phyloP scores from a whole-genome alignment of 2,329 filamentous ascomycete genomes.

The Sphaerulina musiva region DNA sequence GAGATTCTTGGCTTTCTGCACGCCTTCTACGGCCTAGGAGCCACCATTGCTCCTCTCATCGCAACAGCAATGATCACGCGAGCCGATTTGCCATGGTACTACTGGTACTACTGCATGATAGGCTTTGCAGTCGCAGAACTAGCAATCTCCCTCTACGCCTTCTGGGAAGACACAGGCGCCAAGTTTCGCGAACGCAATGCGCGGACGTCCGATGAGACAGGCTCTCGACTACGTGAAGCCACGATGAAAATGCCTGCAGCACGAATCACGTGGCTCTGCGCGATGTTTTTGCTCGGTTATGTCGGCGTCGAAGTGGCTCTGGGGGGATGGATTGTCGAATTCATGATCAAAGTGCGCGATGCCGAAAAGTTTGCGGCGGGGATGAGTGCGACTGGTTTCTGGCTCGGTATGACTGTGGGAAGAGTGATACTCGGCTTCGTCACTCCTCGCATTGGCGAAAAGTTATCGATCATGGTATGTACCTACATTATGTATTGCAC shows the following conservation, averaged over 20 bases:
- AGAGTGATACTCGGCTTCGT: slow-evolving; percentile 68
- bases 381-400: slow-evolving; percentile 72
- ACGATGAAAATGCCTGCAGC: slow-evolving; percentile 43
- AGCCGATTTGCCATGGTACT: slow-evolving; percentile 58
- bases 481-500: too few relatives aligned
- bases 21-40: slow-evolving; percentile 65
- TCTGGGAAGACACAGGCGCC: slow-evolving; percentile 57
- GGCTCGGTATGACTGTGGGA: slow-evolving; percentile 73
- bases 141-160: slow-evolving; percentile 47
- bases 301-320: slow-evolving; percentile 71
- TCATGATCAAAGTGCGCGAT: slow-evolving; percentile 73
- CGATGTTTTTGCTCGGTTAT: slow-evolving; percentile 70
- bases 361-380: slow-evolving; percentile 65
- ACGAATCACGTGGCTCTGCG: slow-evolving; percentile 64
- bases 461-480: slow-evolving; percentile 44
- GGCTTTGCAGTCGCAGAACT: slow-evolving; percentile 53
- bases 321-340: slow-evolving; percentile 76
- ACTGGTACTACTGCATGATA: slow-evolving; percentile 72
- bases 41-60: slow-evolving; percentile 61
- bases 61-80: slow-evolving; percentile 67
- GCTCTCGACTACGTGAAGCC: slow-evolving; percentile 48
- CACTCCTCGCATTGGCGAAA: slow-evolving; percentile 68
- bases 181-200: slow-evolving; percentile 51
- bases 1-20: slow-evolving; percentile 68
- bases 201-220: slow-evolving; percentile 38